Percentiles rank a stretch among this genome's conserved stretches.
phyloP scores from a whole-genome alignment of 345 rosid genomes.

The Linum tenue region DNA sequence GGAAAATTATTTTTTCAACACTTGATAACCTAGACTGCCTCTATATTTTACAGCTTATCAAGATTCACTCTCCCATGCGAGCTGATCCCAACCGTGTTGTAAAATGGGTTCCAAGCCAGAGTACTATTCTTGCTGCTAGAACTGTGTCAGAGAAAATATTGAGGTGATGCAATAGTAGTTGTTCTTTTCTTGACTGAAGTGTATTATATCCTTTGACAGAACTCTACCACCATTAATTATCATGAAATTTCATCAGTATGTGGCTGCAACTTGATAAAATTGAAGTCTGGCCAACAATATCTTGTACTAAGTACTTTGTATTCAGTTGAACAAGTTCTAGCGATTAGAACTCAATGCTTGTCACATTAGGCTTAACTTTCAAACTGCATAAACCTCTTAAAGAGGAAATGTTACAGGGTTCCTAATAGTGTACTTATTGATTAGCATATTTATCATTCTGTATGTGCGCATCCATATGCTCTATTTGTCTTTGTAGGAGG shows the following conservation, averaged over 20 bases:
- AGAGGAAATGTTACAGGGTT: not conserved
- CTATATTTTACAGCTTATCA: conserved; percentile 53
- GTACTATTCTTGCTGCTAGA: conserved; percentile 64
- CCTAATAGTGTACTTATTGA: not conserved
- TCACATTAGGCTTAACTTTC: not conserved
- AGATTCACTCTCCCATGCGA: conserved; percentile 94
- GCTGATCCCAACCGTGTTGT: conserved; percentile 62
- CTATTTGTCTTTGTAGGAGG: conserved; percentile 34
- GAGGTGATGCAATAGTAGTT: conserved; percentile 34
- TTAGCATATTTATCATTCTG: not conserved
- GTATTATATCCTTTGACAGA: not conserved
- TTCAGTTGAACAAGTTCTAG: not conserved
- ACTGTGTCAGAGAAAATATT: conserved; percentile 73
- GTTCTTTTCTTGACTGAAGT: not conserved
- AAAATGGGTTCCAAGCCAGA: conserved; percentile 59
- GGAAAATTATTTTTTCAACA: too few relatives aligned
- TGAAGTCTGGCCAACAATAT: not conserved
- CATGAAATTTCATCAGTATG: not conserved
- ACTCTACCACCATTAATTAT: not conserved
- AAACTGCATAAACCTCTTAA: not conserved
- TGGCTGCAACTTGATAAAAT: too few relatives aligned
- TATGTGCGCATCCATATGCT: not conserved
- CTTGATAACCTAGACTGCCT: not conserved
- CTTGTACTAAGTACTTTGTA: too few relatives aligned
- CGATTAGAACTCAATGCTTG: not conserved